Percentiles rank a stretch among this genome's conserved stretches.
These are phyloP conservation scores for Solanum rostratum DNA, from an alignment of 257 asterid genomes.

Conservation along the genomic window DNA sequence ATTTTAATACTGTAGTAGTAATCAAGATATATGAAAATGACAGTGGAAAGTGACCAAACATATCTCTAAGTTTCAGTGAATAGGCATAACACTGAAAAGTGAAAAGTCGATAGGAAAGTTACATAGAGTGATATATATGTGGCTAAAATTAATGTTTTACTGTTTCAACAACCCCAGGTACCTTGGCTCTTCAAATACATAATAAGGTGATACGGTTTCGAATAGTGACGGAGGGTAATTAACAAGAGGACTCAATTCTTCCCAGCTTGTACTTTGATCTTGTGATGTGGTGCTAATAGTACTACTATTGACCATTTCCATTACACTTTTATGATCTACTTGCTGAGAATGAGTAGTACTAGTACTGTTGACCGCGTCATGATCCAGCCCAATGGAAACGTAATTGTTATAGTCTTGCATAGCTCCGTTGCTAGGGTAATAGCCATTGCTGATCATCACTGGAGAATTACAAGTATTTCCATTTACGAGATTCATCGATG, in stretches of 20 bases:
- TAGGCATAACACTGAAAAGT: background rate
- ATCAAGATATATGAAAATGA: conserved; percentile 17
- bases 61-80: conserved; percentile 3
- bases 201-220: conserved; percentile 1
- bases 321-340: conserved; percentile 8
- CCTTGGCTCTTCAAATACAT: conserved; percentile 1
- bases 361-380: background rate
- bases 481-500: background rate
- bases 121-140: background rate
- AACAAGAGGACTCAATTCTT: conserved; percentile 10
- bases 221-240: conserved; percentile 5
- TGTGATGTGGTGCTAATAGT: conserved; percentile 10
- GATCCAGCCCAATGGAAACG: conserved; percentile 2
- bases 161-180: conserved; percentile 3
- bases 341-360: background rate
- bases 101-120: background rate
- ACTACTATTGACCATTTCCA: conserved; percentile 14
- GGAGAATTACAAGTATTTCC: background rate
- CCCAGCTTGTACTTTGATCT: conserved; percentile 24
- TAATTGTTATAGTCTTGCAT: background rate
- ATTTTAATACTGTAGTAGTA: background rate
- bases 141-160: background rate
- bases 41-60: background rate
- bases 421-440: background rate
- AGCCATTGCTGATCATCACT: background rate